phyloP scores from a whole-genome alignment of 495 filamentous ascomycete genomes.

The Tetracladium setigerum region DNA sequence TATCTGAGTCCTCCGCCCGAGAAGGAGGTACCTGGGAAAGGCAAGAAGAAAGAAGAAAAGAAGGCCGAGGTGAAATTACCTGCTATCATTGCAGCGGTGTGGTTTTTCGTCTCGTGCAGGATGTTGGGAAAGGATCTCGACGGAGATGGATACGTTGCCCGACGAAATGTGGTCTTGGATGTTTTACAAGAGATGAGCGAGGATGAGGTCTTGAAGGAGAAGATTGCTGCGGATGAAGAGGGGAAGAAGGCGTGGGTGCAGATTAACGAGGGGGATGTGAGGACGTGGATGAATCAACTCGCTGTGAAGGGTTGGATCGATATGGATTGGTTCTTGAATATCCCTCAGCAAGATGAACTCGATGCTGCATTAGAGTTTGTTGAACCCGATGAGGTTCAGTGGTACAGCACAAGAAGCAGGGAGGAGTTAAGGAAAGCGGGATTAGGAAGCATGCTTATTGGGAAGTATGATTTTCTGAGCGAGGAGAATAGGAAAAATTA shows the following conservation, averaged over 20 bases:
- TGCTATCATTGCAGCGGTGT: slow-evolving; percentile 57
- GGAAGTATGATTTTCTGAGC: slow-evolving; percentile 71
- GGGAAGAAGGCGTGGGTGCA: slow-evolving; percentile 39
- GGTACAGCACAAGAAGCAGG: slow-evolving; percentile 30
- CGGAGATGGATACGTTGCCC: slow-evolving; percentile 31
- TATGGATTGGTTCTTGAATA: slow-evolving; percentile 61
- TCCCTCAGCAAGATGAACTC: slow-evolving; percentile 21
- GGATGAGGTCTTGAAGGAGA: slow-evolving; percentile 25
- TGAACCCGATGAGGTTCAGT: slow-evolving; percentile 23
- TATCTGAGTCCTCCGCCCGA: slow-evolving; percentile 12
- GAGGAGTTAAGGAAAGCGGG: slow-evolving; percentile 34
- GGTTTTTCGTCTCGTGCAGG: slow-evolving; percentile 49
- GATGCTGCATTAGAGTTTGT: slow-evolving; percentile 28
- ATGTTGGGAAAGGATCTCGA: slow-evolving; percentile 30
- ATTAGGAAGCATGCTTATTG: slow-evolving; percentile 78
- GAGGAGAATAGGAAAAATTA: slow-evolving; percentile 61
- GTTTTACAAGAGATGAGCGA: slow-evolving; percentile 30
- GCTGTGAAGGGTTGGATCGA: slow-evolving; percentile 54
- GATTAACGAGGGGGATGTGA: slow-evolving; percentile 42
- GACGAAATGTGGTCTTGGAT: slow-evolving; percentile 31
- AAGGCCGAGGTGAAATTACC: slow-evolving; percentile 34
- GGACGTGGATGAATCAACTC: slow-evolving; percentile 50
- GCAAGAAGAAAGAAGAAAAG: slow-evolving; percentile 25
- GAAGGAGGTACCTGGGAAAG: neutral
- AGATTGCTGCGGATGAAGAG: slow-evolving; percentile 30